Evolutionary conservation across 306 rosid species (phyloP).

Genomic region (Geum urbanum): DNA sequence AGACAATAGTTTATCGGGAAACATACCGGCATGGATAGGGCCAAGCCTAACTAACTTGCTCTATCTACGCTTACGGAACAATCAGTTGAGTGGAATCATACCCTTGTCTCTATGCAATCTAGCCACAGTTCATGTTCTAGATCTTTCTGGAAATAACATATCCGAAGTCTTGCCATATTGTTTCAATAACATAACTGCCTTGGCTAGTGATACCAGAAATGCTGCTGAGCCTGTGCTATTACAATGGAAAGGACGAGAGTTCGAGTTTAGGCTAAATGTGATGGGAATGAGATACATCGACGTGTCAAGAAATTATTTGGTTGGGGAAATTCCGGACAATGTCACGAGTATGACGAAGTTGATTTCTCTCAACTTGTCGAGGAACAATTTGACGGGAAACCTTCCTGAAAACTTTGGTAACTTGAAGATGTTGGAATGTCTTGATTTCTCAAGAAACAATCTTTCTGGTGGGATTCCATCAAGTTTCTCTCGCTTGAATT

Average conservation of each 20-base stretch:
- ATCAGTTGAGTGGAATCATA: not conserved
- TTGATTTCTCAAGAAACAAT: conserved; percentile 29
- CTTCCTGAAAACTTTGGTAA: conserved; percentile 16
- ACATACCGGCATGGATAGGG: conserved; percentile 21
- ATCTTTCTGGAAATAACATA: too few species aligned
- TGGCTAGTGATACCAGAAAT: too few species aligned
- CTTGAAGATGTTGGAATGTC: conserved; percentile 17
- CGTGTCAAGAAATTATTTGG: conserved; percentile 30
- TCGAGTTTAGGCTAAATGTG: conserved; percentile 1
- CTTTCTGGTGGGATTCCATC: conserved; percentile 23
- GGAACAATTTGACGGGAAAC: conserved; percentile 14
- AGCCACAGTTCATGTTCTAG: too few species aligned
- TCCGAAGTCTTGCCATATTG: too few species aligned
- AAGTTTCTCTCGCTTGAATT: not conserved
- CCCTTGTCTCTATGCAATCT: too few species aligned
- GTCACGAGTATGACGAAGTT: conserved; percentile 10
- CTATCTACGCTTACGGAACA: conserved; percentile 12
- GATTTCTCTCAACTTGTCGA: conserved; percentile 20
- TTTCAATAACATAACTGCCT: too few species aligned
- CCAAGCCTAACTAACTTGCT: not conserved
- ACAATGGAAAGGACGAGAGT: conserved; percentile 24
- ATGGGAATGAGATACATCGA: conserved; percentile 18
- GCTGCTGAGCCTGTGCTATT: not conserved
- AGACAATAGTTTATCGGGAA: conserved; percentile 21
- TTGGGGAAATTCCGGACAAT: conserved; percentile 21